These are phyloP conservation scores for Hypoxylon rubiginosum DNA, from an alignment of 2,329 filamentous ascomycete species.

Conservation along the genomic window DNA sequence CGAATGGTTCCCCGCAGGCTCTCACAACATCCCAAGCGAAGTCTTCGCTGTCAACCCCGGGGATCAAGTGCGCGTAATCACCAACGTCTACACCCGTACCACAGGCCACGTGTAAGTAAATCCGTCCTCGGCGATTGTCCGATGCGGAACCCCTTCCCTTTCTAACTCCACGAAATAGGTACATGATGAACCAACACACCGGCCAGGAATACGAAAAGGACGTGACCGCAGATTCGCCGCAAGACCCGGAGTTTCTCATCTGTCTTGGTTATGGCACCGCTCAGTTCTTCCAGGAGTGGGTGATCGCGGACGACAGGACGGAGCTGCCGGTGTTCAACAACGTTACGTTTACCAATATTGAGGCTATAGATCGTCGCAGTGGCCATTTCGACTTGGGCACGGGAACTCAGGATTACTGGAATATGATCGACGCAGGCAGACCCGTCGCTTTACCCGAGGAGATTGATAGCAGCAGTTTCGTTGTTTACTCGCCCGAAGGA, in stretches of 20 bases:
- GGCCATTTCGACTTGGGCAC: slow-evolving; percentile 15
- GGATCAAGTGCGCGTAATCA: slow-evolving; percentile 13
- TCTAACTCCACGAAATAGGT: slow-evolving; percentile 7
- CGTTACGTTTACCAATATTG: slow-evolving; percentile 28
- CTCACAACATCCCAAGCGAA: slow-evolving; percentile 1
- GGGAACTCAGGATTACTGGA: slow-evolving; percentile 17
- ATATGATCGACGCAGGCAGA: slow-evolving; percentile 17
- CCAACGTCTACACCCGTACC: slow-evolving; percentile 15
- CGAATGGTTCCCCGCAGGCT: slow-evolving; percentile 19
- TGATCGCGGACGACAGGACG: slow-evolving; percentile 6
- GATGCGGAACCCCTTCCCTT: not conserved
- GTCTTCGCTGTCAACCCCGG: slow-evolving; percentile 15
- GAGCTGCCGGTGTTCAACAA: slow-evolving; percentile 30
- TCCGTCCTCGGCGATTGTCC: not conserved
- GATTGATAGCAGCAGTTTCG: slow-evolving; percentile 12
- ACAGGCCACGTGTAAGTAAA: slow-evolving; percentile 25
- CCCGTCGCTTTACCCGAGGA: slow-evolving; percentile 14
- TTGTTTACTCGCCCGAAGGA: slow-evolving; percentile 24
- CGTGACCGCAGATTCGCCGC: slow-evolving; percentile 14
- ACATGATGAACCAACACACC: slow-evolving; percentile 30
- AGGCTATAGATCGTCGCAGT: slow-evolving; percentile 4
- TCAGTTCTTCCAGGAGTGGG: slow-evolving; percentile 28
- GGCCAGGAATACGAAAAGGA: slow-evolving; percentile 1
- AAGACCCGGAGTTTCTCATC: slow-evolving; percentile 22
- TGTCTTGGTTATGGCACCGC: slow-evolving; percentile 31